These are phyloP conservation scores for Prunus salicina DNA, from an alignment of 306 rosid genomes.

Conservation along the genomic window DNA sequence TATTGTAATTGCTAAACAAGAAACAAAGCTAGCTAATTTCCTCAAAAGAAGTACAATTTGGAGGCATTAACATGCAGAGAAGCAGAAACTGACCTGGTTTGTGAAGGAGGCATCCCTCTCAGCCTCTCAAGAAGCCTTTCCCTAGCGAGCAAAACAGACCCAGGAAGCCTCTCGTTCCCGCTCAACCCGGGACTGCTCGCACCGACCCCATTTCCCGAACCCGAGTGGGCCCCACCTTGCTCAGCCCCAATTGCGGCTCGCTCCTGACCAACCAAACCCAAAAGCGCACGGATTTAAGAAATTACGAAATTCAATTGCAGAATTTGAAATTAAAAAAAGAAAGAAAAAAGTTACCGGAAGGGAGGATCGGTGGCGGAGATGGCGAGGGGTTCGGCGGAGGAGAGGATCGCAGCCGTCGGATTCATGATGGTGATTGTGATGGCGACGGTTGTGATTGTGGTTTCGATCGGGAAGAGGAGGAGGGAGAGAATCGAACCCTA, in stretches of 20 bases:
- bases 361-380: slow-evolving; percentile 38
- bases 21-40: neutral
- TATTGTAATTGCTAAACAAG: neutral
- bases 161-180: slow-evolving; percentile 67
- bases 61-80: neutral
- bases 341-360: slow-evolving; percentile 18
- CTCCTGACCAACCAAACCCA: slow-evolving; percentile 38
- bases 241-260: slow-evolving; percentile 41
- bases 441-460: slow-evolving; percentile 19
- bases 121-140: slow-evolving; percentile 83
- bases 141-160: slow-evolving; percentile 72
- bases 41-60: neutral
- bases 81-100: slow-evolving; percentile 50
- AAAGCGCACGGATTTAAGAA: neutral
- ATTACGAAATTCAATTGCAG: neutral
- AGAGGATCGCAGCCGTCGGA: slow-evolving; percentile 41
- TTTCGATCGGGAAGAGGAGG: slow-evolving; percentile 24
- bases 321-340: neutral
- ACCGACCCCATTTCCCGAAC: slow-evolving; percentile 27
- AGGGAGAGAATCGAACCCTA: slow-evolving; percentile 35
- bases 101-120: slow-evolving; percentile 59
- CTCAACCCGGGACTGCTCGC: slow-evolving; percentile 30
- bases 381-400: slow-evolving; percentile 48
- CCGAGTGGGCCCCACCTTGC: slow-evolving; percentile 24
- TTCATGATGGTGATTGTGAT: slow-evolving; percentile 40